Base-by-base conservation (phyloP, 768 basidiomycete genomes). In the Pulveroboletus sp. region DNA sequence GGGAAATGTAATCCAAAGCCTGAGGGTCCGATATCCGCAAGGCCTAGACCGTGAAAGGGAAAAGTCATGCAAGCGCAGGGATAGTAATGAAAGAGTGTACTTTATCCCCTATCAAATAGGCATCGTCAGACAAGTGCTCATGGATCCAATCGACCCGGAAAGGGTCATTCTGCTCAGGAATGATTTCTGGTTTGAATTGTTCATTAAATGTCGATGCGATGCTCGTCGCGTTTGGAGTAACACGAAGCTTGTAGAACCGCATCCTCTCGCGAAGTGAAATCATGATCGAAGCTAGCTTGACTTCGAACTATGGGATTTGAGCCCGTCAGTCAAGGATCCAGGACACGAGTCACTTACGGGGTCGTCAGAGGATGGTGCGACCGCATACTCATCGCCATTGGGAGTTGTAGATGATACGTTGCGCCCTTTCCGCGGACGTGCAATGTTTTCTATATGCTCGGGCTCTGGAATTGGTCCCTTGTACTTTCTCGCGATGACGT, bases 101-200 rank as follows among this genome's bases (percentile, higher is more conserved):
- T 71, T 83, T 76, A 49, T 89, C 88, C 5, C 92, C 92, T 28
- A 89, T 74, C 26, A 87, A 66, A 44, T 76, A 72, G 14, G 30
- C 42, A 33, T 58, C 47, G 21, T 81, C 78, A 26, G 81, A 76
- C 13, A 69, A 63, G 14, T 74, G 69, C 1, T 73, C 68, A 18
- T 80, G 77, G 27, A 92, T 84, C 94, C 94, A 98, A 43, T 94
- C 88, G 9, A 91, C 76, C 39, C 81, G 74, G 64, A 82, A 88
- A 10, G 86, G 83, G 62, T 95, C 94, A 58, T 91, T 91, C 43
- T 81, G 76, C 54, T 92, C 90, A 7, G 83, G 77, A 33, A 97
- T 90, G n/a, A 79, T 79, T 62, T 94, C 90, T 3, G 91, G 86
- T 62, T 82, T 81, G 65, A 92, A 89, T 52, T 84, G 83, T 51